A percentile compares a stretch with the other conserved stretches of the same genome.
Evolutionary conservation across 306 rosid species (phyloP).

Genomic region (Mucuna pruriens): DNA sequence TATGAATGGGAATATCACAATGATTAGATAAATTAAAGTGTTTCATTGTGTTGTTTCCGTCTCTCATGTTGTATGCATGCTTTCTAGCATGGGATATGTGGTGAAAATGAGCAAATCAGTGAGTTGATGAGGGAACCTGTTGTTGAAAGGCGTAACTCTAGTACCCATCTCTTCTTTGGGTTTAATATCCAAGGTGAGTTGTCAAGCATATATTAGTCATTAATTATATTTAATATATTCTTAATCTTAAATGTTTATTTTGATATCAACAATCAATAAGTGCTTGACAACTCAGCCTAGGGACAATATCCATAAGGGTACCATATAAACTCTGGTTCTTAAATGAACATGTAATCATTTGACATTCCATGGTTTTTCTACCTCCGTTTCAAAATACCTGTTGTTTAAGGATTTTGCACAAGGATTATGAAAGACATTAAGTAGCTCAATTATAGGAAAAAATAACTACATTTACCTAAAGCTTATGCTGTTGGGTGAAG

Average conservation of each 20-base stretch:
- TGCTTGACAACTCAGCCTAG: constrained; percentile 2
- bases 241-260: neutral
- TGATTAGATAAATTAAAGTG: neutral
- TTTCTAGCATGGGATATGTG: neutral
- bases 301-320: neutral
- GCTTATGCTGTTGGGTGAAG: neutral
- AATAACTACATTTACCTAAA: neutral
- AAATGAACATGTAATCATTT: neutral
- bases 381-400: neutral
- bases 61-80: neutral
- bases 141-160: neutral
- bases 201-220: constrained; percentile 4
- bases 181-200: neutral
- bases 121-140: neutral
- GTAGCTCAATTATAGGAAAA: neutral
- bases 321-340: neutral
- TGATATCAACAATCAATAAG: neutral
- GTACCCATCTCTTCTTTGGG: neutral
- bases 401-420: constrained; percentile 8
- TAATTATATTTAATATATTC: neutral
- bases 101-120: constrained; percentile 13
- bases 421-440: neutral
- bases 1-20: neutral
- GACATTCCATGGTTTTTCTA: constrained; percentile 6
- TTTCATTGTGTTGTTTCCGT: neutral